Conservation (phyloP, 2,329 filamentous ascomycete genomes). For the Alternaria arbusti region DNA sequence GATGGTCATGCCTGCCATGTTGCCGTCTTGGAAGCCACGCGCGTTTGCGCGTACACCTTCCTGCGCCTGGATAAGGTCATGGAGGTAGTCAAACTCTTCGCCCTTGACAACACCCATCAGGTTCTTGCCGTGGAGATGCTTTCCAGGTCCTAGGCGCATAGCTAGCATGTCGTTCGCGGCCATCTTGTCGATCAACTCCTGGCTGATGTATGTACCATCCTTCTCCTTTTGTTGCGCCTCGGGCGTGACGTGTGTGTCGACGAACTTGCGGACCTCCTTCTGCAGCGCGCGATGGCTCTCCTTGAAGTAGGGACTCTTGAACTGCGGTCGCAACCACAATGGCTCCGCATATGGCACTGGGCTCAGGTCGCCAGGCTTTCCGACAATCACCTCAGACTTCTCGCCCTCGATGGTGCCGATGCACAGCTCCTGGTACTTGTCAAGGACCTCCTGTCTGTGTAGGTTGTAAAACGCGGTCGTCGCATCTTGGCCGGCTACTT, state of each 20-base stretch:
- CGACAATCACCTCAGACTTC: slow-evolving; percentile 74
- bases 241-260: slow-evolving; percentile 72
- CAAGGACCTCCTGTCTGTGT: slow-evolving; percentile 86
- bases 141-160: slow-evolving; percentile 83
- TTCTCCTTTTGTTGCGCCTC: slow-evolving; percentile 79
- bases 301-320: slow-evolving; percentile 81
- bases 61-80: slow-evolving; percentile 78
- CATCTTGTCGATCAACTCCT: slow-evolving; percentile 79
- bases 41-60: slow-evolving; percentile 75
- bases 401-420: slow-evolving; percentile 79
- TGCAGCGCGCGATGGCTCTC: slow-evolving; percentile 74
- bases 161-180: slow-evolving; percentile 75
- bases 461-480: slow-evolving; percentile 90
- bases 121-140: slow-evolving; percentile 75
- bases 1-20: slow-evolving; percentile 87
- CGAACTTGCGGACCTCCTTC: slow-evolving; percentile 74
- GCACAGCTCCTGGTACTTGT: slow-evolving; percentile 76
- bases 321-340: slow-evolving; percentile 78
- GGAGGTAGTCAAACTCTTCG: slow-evolving; percentile 86
- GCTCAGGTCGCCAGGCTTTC: slow-evolving; percentile 73
- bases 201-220: slow-evolving; percentile 72
- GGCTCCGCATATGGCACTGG: slow-evolving; percentile 84
- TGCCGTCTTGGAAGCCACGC: slow-evolving; percentile 84
- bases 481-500: slow-evolving; percentile 82
- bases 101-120: slow-evolving; percentile 74